A percentile compares a stretch with the other conserved stretches of the same genome.
These are phyloP conservation scores for Buxus sempervirens DNA, from an alignment of 164 flowering plant genomes.

Conservation along the genomic window DNA sequence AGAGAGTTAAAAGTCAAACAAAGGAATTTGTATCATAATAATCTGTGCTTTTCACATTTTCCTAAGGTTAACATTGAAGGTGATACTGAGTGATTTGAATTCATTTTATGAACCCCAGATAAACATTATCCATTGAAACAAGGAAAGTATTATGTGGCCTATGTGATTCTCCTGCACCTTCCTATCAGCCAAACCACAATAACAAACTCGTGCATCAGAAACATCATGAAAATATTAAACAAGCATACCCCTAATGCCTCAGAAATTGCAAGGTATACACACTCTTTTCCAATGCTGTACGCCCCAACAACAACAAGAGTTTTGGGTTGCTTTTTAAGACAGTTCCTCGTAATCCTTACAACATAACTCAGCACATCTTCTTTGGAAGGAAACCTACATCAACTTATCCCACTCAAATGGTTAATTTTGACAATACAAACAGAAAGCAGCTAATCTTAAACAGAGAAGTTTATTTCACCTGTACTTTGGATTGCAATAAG, in stretches of 20 bases:
- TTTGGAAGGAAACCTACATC: conserved; percentile 65
- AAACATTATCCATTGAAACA: too few relatives aligned
- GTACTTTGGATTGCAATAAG: conserved; percentile 79
- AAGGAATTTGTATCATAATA: too few relatives aligned
- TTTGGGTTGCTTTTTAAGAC: conserved; percentile 54
- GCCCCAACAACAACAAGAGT: conserved; percentile 74
- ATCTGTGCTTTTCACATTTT: too few relatives aligned
- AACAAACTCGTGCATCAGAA: background rate
- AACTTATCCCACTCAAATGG: background rate
- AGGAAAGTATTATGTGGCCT: too few relatives aligned
- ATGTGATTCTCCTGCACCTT: too few relatives aligned
- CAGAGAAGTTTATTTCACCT: conserved; percentile 22
- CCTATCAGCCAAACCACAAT: too few relatives aligned
- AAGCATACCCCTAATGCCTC: conserved; percentile 57
- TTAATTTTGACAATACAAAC: background rate
- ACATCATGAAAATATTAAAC: background rate
- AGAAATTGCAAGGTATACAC: conserved; percentile 65
- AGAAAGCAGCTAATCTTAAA: background rate
- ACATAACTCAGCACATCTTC: conserved; percentile 56
- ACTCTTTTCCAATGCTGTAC: conserved; percentile 80
- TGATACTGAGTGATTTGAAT: too few relatives aligned
- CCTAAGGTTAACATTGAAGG: too few relatives aligned
- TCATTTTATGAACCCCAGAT: too few relatives aligned
- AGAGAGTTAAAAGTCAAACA: too few relatives aligned
- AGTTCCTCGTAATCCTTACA: conserved; percentile 36